Conservation (phyloP, 495 filamentous ascomycete genomes). For the Cercophora samala region DNA sequence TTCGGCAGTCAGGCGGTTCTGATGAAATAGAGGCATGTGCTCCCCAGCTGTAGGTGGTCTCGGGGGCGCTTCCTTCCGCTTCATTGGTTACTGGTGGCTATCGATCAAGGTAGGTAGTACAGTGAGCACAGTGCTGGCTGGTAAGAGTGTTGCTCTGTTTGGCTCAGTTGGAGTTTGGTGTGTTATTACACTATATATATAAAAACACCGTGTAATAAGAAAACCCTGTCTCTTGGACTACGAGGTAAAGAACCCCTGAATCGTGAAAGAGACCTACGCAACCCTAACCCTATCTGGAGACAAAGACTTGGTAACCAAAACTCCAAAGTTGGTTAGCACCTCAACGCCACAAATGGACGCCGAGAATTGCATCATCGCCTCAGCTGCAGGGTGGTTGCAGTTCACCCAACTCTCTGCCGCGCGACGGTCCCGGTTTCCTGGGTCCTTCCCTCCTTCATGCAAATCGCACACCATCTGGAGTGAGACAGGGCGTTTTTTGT, state of each 20-base stretch:
- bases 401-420: background rate
- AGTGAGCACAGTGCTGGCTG: no score
- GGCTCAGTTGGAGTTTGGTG: no score
- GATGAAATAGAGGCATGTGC: no score
- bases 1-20: no score
- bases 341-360: background rate
- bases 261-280: background rate
- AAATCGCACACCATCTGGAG: background rate
- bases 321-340: background rate
- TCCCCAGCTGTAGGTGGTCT: no score
- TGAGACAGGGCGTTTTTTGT: background rate
- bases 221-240: background rate
- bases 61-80: no score
- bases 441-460: conserved; percentile 3
- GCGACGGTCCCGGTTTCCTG: background rate
- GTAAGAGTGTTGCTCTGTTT: no score
- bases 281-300: background rate
- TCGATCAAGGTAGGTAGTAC: no score
- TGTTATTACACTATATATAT: no score
- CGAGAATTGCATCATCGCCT: conserved; percentile 4
- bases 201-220: no score
- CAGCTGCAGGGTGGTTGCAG: conserved; percentile 5
- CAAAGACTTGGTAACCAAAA: background rate
- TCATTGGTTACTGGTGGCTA: no score
- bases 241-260: background rate